Percentiles rank a stretch among this genome's conserved stretches.
phyloP scores from a whole-genome alignment of 108 stramenopile genomes.

The Nannochloropsis oceanica region DNA sequence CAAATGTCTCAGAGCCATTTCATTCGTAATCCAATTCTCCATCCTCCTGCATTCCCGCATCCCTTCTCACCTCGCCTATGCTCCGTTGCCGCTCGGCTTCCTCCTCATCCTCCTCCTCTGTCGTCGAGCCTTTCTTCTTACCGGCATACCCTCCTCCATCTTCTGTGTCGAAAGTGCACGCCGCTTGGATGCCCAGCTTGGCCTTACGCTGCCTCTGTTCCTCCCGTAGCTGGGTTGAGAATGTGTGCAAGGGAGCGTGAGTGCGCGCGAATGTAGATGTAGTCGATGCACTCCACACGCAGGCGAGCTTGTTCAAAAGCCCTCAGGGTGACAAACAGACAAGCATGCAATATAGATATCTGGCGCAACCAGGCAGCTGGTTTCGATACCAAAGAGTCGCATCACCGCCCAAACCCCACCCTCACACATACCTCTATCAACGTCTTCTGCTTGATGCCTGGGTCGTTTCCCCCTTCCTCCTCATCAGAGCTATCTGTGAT shows the following conservation, averaged over 20 bases:
- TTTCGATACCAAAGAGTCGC: too few species aligned
- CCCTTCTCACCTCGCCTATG: neutral
- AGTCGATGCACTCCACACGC: too few species aligned
- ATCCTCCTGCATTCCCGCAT: too few species aligned
- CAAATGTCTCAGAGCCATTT: too few species aligned
- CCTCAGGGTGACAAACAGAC: too few species aligned
- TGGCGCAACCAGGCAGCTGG: too few species aligned
- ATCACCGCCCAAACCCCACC: neutral
- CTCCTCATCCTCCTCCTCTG: neutral
- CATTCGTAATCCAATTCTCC: too few species aligned
- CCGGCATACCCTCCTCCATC: neutral
- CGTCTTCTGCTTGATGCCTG: neutral
- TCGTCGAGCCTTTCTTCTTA: neutral
- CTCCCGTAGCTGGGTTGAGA: neutral
- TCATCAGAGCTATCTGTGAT: neutral
- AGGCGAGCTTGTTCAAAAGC: too few species aligned
- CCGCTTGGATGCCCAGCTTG: neutral
- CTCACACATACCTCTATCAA: neutral
- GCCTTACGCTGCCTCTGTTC: neutral
- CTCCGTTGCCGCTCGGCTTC: neutral
- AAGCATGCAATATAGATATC: too few species aligned
- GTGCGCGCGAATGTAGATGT: too few species aligned
- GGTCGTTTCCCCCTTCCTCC: neutral
- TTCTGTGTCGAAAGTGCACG: neutral
- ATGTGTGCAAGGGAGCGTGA: too few species aligned